Conservation (phyloP, 2,329 filamentous ascomycete genomes). For the Chaetoscypha palmicola region DNA sequence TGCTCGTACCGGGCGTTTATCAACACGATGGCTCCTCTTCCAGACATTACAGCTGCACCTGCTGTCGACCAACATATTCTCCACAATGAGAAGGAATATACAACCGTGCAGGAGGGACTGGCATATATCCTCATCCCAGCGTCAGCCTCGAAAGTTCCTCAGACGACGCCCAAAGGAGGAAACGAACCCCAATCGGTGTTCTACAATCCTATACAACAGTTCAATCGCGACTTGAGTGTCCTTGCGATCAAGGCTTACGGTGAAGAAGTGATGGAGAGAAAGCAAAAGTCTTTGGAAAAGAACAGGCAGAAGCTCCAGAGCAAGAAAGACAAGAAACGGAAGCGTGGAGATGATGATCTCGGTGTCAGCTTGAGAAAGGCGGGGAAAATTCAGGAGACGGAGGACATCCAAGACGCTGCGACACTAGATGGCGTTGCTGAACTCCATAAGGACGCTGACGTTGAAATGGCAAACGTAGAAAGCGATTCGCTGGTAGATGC, state of each 20-base stretch:
- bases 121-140: slow-evolving; percentile 60
- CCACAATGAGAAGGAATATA: slow-evolving; percentile 47
- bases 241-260: slow-evolving; percentile 87
- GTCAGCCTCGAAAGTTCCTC: slow-evolving; percentile 39
- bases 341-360: slow-evolving; percentile 32
- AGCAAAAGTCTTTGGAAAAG: slow-evolving; percentile 37
- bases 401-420: neutral
- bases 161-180: slow-evolving; percentile 41
- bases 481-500: neutral
- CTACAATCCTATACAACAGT: slow-evolving; percentile 98
- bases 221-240: slow-evolving; percentile 92
- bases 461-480: neutral
- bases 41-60: slow-evolving; percentile 28
- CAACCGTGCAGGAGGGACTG: slow-evolving; percentile 58
- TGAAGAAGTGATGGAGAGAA: slow-evolving; percentile 52
- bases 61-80: slow-evolving; percentile 27
- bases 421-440: neutral
- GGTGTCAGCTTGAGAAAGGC: slow-evolving; percentile 33
- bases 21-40: slow-evolving; percentile 5
- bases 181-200: slow-evolving; percentile 75
- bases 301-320: slow-evolving; percentile 30
- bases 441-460: neutral
- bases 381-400: slow-evolving; percentile 24
- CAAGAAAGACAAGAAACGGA: slow-evolving; percentile 42
- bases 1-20: no score